These are phyloP conservation scores for Herpetospermum pedunculosum DNA, from an alignment of 306 rosid genomes.

Conservation along the genomic window DNA sequence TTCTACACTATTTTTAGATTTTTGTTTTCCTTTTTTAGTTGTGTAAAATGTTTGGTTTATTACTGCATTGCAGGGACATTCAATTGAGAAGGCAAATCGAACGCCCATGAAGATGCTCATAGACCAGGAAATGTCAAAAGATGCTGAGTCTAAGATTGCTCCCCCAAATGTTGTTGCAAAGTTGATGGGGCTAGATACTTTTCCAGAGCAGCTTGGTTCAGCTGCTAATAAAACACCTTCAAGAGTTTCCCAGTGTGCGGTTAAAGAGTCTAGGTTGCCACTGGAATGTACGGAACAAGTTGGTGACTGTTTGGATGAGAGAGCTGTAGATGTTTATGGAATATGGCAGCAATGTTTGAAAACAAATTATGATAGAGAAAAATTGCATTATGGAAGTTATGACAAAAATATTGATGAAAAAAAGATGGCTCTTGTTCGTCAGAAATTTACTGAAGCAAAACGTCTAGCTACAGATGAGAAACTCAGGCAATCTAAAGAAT, in stretches of 20 bases:
- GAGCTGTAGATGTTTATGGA: constrained; percentile 46
- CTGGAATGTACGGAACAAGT: constrained; percentile 37
- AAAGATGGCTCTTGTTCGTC: constrained; percentile 62
- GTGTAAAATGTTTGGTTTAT: constrained; percentile 33
- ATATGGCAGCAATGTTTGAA: constrained; percentile 62
- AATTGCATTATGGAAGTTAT: constrained; percentile 45
- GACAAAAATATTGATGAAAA: constrained; percentile 33
- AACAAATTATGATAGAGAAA: constrained; percentile 35
- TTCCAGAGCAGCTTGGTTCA: constrained; percentile 44
- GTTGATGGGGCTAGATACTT: constrained; percentile 86
- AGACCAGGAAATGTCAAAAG: constrained; percentile 79
- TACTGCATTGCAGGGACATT: constrained; percentile 37
- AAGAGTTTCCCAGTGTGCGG: constrained; percentile 31
- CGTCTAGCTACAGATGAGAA: constrained; percentile 51
- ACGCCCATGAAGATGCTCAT: constrained; percentile 61
- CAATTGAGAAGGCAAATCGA: constrained; percentile 44
- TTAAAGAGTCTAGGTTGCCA: constrained; percentile 33
- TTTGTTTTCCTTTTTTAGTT: constrained; percentile 10
- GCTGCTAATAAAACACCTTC: constrained; percentile 39
- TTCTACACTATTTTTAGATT: neutral
- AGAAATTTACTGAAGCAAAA: constrained; percentile 66
- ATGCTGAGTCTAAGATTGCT: constrained; percentile 34
- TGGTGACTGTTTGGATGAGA: constrained; percentile 36
- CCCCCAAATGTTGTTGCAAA: constrained; percentile 83
- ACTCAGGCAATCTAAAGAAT: constrained; percentile 57